phyloP scores from a whole-genome alignment of 1,284 basidiomycete genomes.

The Heterobasidion occidentale region DNA sequence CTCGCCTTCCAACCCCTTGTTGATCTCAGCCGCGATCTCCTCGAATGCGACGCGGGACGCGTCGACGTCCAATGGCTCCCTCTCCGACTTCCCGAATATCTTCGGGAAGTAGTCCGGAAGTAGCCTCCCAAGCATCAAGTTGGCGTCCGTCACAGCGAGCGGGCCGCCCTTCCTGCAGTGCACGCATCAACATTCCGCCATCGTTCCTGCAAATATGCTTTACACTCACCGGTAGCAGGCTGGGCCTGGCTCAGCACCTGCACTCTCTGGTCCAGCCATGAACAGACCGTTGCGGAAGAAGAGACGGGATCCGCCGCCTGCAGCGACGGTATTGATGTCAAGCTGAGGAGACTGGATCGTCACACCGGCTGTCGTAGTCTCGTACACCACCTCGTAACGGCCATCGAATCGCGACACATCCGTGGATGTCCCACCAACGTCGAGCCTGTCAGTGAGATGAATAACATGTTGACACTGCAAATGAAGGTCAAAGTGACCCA shows the following conservation, averaged over 20 bases:
- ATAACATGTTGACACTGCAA: neutral
- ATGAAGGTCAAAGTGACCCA: constrained; percentile 21
- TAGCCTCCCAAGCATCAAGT: constrained; percentile 78
- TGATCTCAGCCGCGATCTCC: constrained; percentile 60
- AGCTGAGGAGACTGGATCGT: constrained; percentile 85
- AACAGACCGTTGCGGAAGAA: constrained; percentile 79
- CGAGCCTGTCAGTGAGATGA: constrained; percentile 36
- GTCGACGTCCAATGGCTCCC: constrained; percentile 71
- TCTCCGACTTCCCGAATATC: constrained; percentile 83
- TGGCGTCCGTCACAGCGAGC: constrained; percentile 82
- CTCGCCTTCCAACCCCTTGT: constrained; percentile 45
- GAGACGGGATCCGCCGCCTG: constrained; percentile 81
- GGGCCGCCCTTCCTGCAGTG: constrained; percentile 71
- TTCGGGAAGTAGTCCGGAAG: constrained; percentile 79
- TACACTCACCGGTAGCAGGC: constrained; percentile 62
- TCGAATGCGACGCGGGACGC: constrained; percentile 63
- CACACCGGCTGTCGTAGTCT: constrained; percentile 87
- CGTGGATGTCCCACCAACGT: constrained; percentile 84
- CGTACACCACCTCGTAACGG: constrained; percentile 81
- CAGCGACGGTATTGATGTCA: constrained; percentile 85
- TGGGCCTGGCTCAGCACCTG: constrained; percentile 81
- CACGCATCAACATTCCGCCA: neutral
- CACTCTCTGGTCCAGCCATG: constrained; percentile 77
- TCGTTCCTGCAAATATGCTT: neutral
- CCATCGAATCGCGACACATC: constrained; percentile 88